These are phyloP conservation scores for Aspergillus sp. DNA, from an alignment of 2,329 filamentous ascomycete species.

Conservation along the genomic window DNA sequence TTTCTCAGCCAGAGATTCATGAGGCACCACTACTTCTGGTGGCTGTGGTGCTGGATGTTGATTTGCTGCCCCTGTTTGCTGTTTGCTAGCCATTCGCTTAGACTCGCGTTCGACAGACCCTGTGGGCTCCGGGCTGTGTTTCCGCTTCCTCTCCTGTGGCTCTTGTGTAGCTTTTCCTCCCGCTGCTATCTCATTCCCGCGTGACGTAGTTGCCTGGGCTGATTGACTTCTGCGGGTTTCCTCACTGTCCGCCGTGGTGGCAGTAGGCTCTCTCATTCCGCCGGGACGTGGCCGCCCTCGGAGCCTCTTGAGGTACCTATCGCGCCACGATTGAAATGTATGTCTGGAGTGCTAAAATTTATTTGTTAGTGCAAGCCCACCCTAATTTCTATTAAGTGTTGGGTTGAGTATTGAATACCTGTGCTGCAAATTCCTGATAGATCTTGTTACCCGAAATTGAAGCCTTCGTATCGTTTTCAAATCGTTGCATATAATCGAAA, in stretches of 20 bases:
- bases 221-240: slow-evolving; percentile 5
- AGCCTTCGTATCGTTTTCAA: slow-evolving; percentile 31
- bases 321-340: slow-evolving; percentile 51
- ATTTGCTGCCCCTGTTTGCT: slow-evolving; percentile 13
- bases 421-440: slow-evolving; percentile 44
- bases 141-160: slow-evolving; percentile 22
- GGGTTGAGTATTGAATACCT: slow-evolving; percentile 28
- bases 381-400: background rate
- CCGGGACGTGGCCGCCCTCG: slow-evolving; percentile 38
- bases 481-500: slow-evolving; percentile 45
- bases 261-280: slow-evolving; percentile 15
- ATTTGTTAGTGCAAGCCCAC: background rate
- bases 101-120: background rate
- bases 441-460: slow-evolving; percentile 43
- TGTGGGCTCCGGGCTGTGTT: slow-evolving; percentile 15
- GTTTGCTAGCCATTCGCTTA: background rate
- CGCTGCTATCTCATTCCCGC: background rate
- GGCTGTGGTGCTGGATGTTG: background rate
- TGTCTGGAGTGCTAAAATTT: slow-evolving; percentile 42
- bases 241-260: background rate
- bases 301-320: slow-evolving; percentile 46
- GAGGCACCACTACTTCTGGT: background rate
- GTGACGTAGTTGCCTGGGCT: slow-evolving; percentile 6
- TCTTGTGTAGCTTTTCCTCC: background rate
- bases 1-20: background rate